Conservation (phyloP, 164 flowering plant genomes). For the Vitis amurensis region DNA sequence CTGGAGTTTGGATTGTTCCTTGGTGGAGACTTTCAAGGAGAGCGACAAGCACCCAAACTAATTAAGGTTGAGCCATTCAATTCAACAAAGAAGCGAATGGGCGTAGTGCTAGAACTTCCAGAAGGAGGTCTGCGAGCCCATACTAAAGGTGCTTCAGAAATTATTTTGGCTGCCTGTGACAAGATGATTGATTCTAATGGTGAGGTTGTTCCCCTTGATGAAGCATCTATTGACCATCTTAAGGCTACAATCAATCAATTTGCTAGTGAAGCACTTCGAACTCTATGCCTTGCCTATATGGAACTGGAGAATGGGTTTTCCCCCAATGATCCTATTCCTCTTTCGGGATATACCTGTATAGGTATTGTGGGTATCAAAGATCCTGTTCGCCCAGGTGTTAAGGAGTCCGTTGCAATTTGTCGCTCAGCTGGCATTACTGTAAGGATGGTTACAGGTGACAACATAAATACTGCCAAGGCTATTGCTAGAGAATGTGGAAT, state of each 20-base stretch:
- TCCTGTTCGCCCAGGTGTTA: constrained; percentile 81
- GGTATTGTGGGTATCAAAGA: constrained; percentile 81
- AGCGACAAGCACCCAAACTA: constrained; percentile 40
- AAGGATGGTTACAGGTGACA: constrained; percentile 82
- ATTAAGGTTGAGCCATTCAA: constrained; percentile 83
- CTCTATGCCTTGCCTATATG: constrained; percentile 69
- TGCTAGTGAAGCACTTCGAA: constrained; percentile 76
- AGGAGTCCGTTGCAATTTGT: constrained; percentile 71
- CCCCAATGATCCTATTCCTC: constrained; percentile 42
- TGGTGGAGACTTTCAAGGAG: constrained; percentile 67
- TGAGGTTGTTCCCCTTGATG: constrained; percentile 61
- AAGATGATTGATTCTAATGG: constrained; percentile 62
- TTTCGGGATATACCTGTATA: constrained; percentile 59
- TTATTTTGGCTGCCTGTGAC: constrained; percentile 67
- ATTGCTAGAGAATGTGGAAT: constrained; percentile 83
- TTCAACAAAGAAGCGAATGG: constrained; percentile 77
- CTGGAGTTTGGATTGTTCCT: constrained; percentile 67
- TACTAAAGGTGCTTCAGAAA: constrained; percentile 80
- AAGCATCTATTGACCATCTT: constrained; percentile 38
- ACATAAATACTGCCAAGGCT: constrained; percentile 78
- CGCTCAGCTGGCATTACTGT: constrained; percentile 74
- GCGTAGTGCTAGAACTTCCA: constrained; percentile 65
- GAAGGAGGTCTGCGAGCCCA: constrained; percentile 66
- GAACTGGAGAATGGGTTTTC: constrained; percentile 53
- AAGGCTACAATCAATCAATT: constrained; percentile 56